phyloP scores from a whole-genome alignment of 768 basidiomycete genomes.

The Lepiota venenata region DNA sequence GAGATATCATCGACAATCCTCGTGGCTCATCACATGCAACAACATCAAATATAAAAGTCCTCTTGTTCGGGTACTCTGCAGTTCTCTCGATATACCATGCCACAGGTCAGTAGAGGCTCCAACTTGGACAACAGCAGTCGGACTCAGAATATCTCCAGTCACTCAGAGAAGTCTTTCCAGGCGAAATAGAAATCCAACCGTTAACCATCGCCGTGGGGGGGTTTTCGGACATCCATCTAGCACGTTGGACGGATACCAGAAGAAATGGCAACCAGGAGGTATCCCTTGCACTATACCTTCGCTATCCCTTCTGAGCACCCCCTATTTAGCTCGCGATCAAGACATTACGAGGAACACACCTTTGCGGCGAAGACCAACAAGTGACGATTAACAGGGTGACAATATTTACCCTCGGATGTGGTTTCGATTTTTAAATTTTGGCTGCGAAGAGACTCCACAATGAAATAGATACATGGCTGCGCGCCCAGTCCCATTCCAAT shows the following conservation, averaged over 20 bases:
- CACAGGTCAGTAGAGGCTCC: no score
- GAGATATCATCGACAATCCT: no score
- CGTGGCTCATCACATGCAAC: no score
- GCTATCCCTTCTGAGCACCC: not conserved
- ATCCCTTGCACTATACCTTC: no score
- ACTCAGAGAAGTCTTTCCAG: not conserved
- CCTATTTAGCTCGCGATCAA: conserved; percentile 1
- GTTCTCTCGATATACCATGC: no score
- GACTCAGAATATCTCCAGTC: not conserved
- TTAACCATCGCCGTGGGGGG: not conserved
- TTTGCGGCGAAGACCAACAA: not conserved
- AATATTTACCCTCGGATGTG: not conserved
- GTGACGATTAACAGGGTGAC: not conserved
- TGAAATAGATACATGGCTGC: not conserved
- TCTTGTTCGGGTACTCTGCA: no score
- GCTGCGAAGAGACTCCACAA: not conserved
- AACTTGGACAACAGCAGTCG: not conserved
- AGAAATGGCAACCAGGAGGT: not conserved
- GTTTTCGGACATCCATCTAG: conserved; percentile 1
- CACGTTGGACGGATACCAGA: not conserved
- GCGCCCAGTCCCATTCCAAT: not conserved
- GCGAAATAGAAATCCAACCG: not conserved
- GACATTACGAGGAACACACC: not conserved
- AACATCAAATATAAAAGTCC: no score
- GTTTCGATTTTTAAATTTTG: not conserved